Evolutionary conservation across 441 rosid species (phyloP), one percentile per base, ranked within the genome.

Genomic region (Croton setiger): DNA sequence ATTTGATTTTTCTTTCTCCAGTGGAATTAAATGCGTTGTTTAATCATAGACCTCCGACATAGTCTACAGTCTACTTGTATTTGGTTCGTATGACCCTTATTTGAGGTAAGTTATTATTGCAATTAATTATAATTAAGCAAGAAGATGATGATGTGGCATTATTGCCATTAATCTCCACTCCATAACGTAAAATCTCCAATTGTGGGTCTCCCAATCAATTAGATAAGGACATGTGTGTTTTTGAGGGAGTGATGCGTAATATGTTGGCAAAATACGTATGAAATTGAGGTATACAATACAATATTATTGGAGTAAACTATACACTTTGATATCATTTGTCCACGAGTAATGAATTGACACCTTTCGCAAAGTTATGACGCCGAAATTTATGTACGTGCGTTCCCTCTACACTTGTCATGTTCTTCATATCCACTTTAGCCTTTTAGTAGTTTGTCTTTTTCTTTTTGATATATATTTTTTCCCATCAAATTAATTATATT

Each of bases 181-280:
- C 31, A 15, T n/a, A 27, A 35, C 8, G 11, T 27, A 11, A 52
- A 52, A 52, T n/a, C 27, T 8, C 18, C 37, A 55, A 55, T 4
- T 55, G 49, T 3, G 7, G n/a, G 23, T 60, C 17, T 60, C 49
- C 48, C n/a, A 18, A 41, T 39, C 33, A 10, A 41, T 11, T 11
- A 27, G 58, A 65, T 0, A 18, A 20, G 8, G 68, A 65, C 68
- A 23, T 27, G 31, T 1, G 43, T n/a, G n/a, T n/a, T 53, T 12
- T 51, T 8, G 31, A 55, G 36, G 17, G 13, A 12, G n/a, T 15
- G 17, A 27, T 44, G 52, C 68, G 44, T 64, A 49, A 64, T 9
- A 33, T 33, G 68, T 17, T 64, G 58, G 57, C 57, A 64, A 64
- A 8, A 48, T 64, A 64, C 59, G 47, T 36, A 35, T 31, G 33